A percentile compares a stretch with the other conserved stretches of the same genome.
Evolutionary conservation across 768 basidiomycete species (phyloP).

Genomic region (Cystobasidium ongulense): DNA sequence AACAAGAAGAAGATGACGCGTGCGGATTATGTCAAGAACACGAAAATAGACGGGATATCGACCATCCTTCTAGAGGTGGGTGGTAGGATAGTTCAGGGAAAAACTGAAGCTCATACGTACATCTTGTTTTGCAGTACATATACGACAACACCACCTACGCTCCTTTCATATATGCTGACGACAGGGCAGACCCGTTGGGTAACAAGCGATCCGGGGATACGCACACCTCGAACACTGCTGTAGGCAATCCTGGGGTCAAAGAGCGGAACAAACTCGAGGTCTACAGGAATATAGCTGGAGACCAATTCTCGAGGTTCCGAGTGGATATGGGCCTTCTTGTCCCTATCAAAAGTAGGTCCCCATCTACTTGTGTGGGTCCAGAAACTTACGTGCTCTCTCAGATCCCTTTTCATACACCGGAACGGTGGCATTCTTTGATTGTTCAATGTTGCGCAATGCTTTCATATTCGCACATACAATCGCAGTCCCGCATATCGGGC

Average conservation of each 20-base stretch:
- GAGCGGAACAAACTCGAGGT: slow-evolving; percentile 69
- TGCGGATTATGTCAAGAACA: slow-evolving; percentile 85
- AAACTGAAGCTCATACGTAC: background rate
- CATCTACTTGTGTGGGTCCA: background rate
- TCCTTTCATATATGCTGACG: slow-evolving; percentile 93
- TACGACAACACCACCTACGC: slow-evolving; percentile 95
- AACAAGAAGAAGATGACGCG: slow-evolving; percentile 98
- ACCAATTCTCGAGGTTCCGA: slow-evolving; percentile 27
- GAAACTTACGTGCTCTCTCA: background rate
- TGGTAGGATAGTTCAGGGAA: background rate
- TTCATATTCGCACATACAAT: slow-evolving; percentile 43
- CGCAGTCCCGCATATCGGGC: slow-evolving; percentile 32
- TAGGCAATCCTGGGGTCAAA: slow-evolving; percentile 41
- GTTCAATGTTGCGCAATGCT: slow-evolving; percentile 41
- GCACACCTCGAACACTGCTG: background rate
- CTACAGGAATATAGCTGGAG: slow-evolving; percentile 69
- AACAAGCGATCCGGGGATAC: slow-evolving; percentile 41
- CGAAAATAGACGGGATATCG: slow-evolving; percentile 70
- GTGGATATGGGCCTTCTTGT: slow-evolving; percentile 43
- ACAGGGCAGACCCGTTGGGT: slow-evolving; percentile 58
- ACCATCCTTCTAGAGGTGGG: slow-evolving; percentile 64
- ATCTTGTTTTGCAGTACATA: slow-evolving; percentile 58
- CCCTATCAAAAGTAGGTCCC: slow-evolving; percentile 38
- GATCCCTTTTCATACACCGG: slow-evolving; percentile 45
- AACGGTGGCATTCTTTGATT: slow-evolving; percentile 44